A percentile compares a stretch with the other conserved stretches of the same genome.
Evolutionary conservation across 768 basidiomycete species (phyloP).

Genomic region (Asterophora lycoperdoides): DNA sequence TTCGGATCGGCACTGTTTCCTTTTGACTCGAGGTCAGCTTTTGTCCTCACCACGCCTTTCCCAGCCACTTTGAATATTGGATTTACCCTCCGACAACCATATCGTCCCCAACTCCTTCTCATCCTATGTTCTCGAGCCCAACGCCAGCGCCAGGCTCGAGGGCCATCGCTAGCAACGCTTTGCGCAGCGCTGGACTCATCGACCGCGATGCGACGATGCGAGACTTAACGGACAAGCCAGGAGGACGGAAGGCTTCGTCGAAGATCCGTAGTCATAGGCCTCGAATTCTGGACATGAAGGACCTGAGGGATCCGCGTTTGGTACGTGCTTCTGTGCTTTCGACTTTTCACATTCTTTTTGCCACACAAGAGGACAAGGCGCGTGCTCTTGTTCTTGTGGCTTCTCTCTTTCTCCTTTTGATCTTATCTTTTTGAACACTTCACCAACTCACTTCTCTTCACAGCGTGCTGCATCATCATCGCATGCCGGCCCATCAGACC

Average conservation of each 20-base stretch:
- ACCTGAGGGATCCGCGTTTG: constrained; percentile 48
- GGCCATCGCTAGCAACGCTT: constrained; percentile 53
- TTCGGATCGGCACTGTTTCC: constrained; percentile 16
- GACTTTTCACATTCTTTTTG: constrained; percentile 23
- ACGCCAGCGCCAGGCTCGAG: constrained; percentile 56
- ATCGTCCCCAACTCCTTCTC: constrained; percentile 10
- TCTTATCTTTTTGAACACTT: neutral
- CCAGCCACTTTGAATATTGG: constrained; percentile 1
- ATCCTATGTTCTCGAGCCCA: constrained; percentile 56
- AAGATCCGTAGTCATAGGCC: constrained; percentile 60
- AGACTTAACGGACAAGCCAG: constrained; percentile 63
- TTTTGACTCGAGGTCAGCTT: constrained; percentile 31
- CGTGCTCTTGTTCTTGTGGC: neutral
- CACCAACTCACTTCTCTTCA: neutral
- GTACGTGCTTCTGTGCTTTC: constrained; percentile 56
- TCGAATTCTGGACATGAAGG: constrained; percentile 58
- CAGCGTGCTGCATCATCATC: constrained; percentile 19
- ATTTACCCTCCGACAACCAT: neutral
- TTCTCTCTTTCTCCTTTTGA: neutral
- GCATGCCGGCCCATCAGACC: constrained; percentile 42
- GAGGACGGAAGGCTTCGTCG: constrained; percentile 65
- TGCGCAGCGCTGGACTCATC: constrained; percentile 71
- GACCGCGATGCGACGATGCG: constrained; percentile 76
- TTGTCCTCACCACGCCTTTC: constrained; percentile 17
- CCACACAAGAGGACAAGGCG: constrained; percentile 11